Conservation (phyloP, 106 monocot genomes). For the Allium sativum region DNA sequence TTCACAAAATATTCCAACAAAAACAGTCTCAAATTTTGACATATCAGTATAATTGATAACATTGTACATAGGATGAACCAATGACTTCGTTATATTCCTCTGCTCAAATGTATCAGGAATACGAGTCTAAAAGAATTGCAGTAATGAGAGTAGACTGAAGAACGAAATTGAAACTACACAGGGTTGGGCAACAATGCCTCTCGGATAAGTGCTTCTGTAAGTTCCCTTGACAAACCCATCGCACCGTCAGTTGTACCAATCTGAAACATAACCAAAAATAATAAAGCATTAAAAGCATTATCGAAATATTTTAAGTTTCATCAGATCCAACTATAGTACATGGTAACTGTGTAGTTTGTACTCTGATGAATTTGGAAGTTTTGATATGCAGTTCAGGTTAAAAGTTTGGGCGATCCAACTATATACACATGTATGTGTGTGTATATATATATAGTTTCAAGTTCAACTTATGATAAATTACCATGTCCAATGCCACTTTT, state of each 20-base stretch:
- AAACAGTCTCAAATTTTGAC: no score
- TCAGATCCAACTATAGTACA: no score
- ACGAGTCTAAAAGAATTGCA: no score
- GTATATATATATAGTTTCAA: not conserved
- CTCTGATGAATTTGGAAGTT: not conserved
- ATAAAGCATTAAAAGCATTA: no score
- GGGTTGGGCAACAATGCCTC: slow-evolving; percentile 23
- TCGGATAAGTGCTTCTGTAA: slow-evolving; percentile 53
- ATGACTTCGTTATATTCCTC: no score
- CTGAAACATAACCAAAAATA: slow-evolving; percentile 20
- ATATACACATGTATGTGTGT: not conserved
- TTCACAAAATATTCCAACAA: no score
- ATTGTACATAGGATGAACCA: no score
- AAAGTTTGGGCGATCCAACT: no score
- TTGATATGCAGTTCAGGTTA: not conserved
- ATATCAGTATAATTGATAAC: no score
- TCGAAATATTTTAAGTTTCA: not conserved
- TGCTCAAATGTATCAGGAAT: no score
- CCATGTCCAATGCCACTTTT: no score
- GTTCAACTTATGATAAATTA: no score
- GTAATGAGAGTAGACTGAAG: not conserved
- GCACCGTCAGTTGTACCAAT: slow-evolving; percentile 63
- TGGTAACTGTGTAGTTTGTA: not conserved
- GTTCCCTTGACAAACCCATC: slow-evolving; percentile 76
- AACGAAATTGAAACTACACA: not conserved